These are phyloP conservation scores for Trichoderma virens DNA, from an alignment of 495 filamentous ascomycete species.

Conservation along the genomic window DNA sequence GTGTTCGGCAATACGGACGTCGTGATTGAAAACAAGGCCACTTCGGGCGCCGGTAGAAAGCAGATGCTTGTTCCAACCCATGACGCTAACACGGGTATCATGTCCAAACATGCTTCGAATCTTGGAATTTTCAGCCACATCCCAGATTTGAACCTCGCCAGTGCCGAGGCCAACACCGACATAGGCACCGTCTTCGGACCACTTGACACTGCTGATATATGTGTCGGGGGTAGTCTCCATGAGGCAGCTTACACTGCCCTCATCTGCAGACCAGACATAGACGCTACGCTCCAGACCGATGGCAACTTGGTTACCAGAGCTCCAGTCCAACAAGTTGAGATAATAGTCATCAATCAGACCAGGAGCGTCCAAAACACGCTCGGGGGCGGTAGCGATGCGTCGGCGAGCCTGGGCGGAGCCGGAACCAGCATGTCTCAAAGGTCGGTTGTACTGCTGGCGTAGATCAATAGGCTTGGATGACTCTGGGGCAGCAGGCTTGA, in stretches of 20 bases:
- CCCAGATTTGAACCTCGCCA: slow-evolving; percentile 98
- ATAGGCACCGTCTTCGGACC: slow-evolving; percentile 95
- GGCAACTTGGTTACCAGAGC: slow-evolving; percentile 91
- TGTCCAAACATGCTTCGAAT: slow-evolving; percentile 97
- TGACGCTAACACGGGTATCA: slow-evolving; percentile 90
- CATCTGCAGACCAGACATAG: slow-evolving; percentile 98
- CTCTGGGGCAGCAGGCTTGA: slow-evolving; percentile 94
- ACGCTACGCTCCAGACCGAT: slow-evolving; percentile 95
- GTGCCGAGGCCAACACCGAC: slow-evolving; percentile 91
- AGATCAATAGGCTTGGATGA: slow-evolving; percentile 97
- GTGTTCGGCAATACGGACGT: slow-evolving; percentile 95
- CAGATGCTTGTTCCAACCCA: slow-evolving; percentile 98
- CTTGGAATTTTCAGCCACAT: slow-evolving; percentile 90
- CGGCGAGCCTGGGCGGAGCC: slow-evolving; percentile 77
- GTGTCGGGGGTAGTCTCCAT: slow-evolving; percentile 82
- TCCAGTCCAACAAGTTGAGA: slow-evolving; percentile 97
- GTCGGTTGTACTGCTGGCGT: slow-evolving; percentile 95
- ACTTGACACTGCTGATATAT: slow-evolving; percentile 96
- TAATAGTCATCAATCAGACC: slow-evolving; percentile 98
- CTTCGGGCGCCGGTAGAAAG: slow-evolving; percentile 90
- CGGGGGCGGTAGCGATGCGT: slow-evolving; percentile 85
- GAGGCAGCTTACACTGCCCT: slow-evolving; percentile 77
- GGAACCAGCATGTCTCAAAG: slow-evolving; percentile 68
- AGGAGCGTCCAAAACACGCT: slow-evolving; percentile 95
- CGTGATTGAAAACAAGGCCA: slow-evolving; percentile 97